A percentile compares a stretch with the other conserved stretches of the same genome.
Evolutionary conservation across 257 asterid genomes (phyloP).

Genomic region (Solanum chmielewskii): DNA sequence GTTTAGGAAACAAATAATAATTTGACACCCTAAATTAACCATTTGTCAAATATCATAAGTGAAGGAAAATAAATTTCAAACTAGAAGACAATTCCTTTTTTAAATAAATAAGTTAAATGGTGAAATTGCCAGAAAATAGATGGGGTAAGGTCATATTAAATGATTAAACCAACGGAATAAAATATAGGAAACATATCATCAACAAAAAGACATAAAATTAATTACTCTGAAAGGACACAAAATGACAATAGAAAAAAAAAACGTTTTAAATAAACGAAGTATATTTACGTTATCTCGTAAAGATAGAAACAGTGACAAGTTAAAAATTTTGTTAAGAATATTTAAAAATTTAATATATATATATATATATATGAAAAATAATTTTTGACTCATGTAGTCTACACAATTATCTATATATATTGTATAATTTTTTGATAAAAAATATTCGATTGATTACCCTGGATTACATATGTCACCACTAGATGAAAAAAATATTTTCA

Average conservation of each 20-base stretch:
- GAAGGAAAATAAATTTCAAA: background rate
- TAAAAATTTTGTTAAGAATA: no score
- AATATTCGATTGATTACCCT: accelerated
- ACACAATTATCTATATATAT: no score
- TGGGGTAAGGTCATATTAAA: background rate
- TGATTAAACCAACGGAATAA: background rate
- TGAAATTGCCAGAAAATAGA: background rate
- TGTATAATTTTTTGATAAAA: no score
- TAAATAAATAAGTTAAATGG: no score
- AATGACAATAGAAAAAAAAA: background rate
- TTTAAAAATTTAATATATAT: no score
- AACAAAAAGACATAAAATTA: background rate
- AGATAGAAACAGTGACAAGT: no score
- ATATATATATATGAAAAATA: no score
- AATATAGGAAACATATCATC: background rate
- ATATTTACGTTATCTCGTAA: no score
- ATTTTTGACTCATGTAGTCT: no score
- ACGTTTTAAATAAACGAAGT: background rate
- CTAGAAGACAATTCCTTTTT: background rate
- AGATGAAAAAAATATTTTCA: no score
- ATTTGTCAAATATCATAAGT: background rate
- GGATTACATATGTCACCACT: no score
- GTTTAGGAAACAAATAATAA: background rate
- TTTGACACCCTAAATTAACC: background rate
- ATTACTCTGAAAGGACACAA: background rate